Conservation (phyloP, 345 rosid species). For the Lepidium africanum region DNA sequence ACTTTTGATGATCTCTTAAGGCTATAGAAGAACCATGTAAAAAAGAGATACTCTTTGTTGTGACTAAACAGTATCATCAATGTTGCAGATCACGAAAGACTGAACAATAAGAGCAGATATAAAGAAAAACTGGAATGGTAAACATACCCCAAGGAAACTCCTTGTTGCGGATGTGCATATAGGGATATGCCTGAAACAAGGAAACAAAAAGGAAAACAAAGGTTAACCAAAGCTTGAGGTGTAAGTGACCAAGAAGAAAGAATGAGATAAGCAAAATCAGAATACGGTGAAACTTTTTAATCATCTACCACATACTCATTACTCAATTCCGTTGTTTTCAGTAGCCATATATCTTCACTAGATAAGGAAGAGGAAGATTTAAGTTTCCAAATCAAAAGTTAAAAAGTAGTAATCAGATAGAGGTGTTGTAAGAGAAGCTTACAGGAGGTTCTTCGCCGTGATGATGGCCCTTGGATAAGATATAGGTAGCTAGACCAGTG, state of each 20-base stretch:
- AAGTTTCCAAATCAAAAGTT: not conserved
- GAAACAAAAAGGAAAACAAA: not conserved
- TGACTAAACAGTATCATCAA: not conserved
- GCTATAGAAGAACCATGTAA: not conserved
- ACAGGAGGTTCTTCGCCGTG: slow-evolving; percentile 87
- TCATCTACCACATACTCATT: not conserved
- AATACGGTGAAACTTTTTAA: not conserved
- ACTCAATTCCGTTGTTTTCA: not conserved
- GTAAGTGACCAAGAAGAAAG: not conserved
- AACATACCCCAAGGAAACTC: slow-evolving; percentile 98
- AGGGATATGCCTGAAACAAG: slow-evolving; percentile 57
- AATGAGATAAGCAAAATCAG: not conserved
- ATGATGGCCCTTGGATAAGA: slow-evolving; percentile 80
- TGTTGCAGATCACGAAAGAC: not conserved
- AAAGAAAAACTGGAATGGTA: not conserved
- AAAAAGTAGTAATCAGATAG: not conserved
- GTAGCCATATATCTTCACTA: not conserved
- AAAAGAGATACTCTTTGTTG: not conserved
- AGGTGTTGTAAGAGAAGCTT: slow-evolving; percentile 24
- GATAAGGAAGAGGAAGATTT: not conserved
- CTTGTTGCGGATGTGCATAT: slow-evolving; percentile 95
- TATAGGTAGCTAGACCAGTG: slow-evolving; percentile 41
- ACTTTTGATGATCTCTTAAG: no score
- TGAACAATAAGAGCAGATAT: not conserved
- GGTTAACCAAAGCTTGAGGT: not conserved